phyloP scores from a whole-genome alignment of 768 basidiomycete species.

The Trametes cingulata region DNA sequence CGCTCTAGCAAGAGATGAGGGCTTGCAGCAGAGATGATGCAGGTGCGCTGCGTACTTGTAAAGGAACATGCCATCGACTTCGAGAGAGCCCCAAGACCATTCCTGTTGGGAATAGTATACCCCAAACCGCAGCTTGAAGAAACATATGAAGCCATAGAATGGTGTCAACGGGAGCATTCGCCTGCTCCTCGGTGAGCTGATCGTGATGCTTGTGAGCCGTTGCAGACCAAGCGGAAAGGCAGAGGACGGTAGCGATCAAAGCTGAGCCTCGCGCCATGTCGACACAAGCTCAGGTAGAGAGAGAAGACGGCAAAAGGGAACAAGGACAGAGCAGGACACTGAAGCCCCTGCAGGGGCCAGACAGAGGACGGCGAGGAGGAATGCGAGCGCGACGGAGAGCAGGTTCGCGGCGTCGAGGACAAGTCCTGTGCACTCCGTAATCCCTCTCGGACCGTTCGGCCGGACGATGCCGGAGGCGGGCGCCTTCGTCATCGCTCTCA shows the following conservation, averaged over 20 bases:
- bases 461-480: no score
- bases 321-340: no score
- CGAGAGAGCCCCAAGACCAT: constrained; percentile 76
- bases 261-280: background rate
- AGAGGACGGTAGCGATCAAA: background rate
- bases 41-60: constrained; percentile 55
- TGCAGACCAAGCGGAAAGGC: constrained; percentile 25
- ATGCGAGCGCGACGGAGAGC: no score
- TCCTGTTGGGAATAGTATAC: constrained; percentile 81
- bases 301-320: background rate
- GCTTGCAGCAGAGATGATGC: no score
- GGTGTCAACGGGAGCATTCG: constrained; percentile 67
- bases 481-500: no score
- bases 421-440: no score
- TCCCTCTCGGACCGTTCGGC: no score
- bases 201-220: constrained; percentile 67
- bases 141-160: constrained; percentile 83
- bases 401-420: no score
- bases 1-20: constrained; percentile 42
- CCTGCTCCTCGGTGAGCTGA: constrained; percentile 60
- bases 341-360: no score
- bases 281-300: background rate
- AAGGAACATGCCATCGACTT: constrained; percentile 89
- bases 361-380: no score
- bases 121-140: constrained; percentile 81